Evolutionary conservation across 495 filamentous ascomycete genomes (phyloP), one percentile per base, ranked within the genome.

Genomic region (Hypoxylon fragiforme): DNA sequence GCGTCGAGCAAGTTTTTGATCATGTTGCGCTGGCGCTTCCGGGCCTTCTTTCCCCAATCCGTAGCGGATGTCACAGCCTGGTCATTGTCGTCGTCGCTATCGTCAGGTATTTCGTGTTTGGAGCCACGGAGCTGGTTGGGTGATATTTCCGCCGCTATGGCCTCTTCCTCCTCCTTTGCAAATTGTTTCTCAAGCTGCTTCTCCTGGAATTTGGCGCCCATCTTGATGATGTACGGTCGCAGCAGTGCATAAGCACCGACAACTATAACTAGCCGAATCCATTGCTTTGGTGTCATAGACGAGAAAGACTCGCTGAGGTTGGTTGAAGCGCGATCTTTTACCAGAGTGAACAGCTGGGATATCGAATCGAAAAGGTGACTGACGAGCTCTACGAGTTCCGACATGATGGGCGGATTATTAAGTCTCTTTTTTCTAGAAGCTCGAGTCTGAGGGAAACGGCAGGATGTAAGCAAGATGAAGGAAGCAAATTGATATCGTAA

Each of bases 201-300:
- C 57, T 73, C 72, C 57, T 81, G 78, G 7, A 54, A 54, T 43
- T 67, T 68, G 14, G 64, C 71, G 20, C 70, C 75, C 19, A 76
- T 53, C 53, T 79, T 80, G 56, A 78, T 68, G 44, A 90, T 72
- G 62, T 84, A 86, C 0, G 86, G 85, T 3, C 87, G 79, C n/a
- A 90, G 51, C 12, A 90, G 69, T 50, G 82, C 34, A 70, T 89
- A 89, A 62, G 72, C 74, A 39, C 85, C 72, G 11, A 85, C 81
- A 40, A 86, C 74, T 47, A 79, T 72, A 49, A 85, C 67, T 19
- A 89, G 67, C 22, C 84, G 82, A 41, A 88, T 80, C 76, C 77
- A 86, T 57, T 83, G 76, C 49, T 77, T 63, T 19, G 68, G 48
- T 50, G 74, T 76, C 69, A 88, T 76, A 30, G 77, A 66, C 22